Evolutionary conservation across 495 filamentous ascomycete species (phyloP).

Genomic region (Trichocladium antarcticum): DNA sequence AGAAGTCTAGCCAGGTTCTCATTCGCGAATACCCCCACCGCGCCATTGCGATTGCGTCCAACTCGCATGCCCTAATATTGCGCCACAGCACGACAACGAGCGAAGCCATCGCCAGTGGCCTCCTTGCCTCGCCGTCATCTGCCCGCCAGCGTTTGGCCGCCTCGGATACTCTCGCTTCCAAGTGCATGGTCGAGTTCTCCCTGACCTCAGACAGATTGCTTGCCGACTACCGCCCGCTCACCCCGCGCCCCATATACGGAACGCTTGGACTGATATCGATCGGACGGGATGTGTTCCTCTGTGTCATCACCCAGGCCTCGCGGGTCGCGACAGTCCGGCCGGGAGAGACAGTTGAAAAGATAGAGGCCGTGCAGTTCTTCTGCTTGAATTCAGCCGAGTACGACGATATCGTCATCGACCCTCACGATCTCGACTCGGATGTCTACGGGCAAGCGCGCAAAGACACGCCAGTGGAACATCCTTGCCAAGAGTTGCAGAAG

Average conservation of each 20-base stretch:
- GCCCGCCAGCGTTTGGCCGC: slow-evolving; percentile 27
- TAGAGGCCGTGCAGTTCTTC: slow-evolving; percentile 81
- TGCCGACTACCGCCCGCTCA: slow-evolving; percentile 59
- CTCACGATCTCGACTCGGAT: slow-evolving; percentile 41
- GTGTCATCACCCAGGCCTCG: slow-evolving; percentile 68
- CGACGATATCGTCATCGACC: slow-evolving; percentile 59
- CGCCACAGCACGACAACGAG: slow-evolving; percentile 54
- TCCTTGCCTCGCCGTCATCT: slow-evolving; percentile 37
- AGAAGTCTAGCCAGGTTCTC: slow-evolving; percentile 45
- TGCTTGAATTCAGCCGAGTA: slow-evolving; percentile 78
- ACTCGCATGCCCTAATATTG: slow-evolving; percentile 71
- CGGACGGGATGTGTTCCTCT: slow-evolving; percentile 77
- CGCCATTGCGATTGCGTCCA: slow-evolving; percentile 70
- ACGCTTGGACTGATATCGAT: slow-evolving; percentile 86
- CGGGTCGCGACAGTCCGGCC: slow-evolving; percentile 74
- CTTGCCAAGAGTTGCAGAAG: slow-evolving; percentile 81
- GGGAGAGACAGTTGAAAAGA: slow-evolving; percentile 78
- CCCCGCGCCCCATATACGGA: slow-evolving; percentile 65
- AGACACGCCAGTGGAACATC: slow-evolving; percentile 67
- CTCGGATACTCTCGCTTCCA: slow-evolving; percentile 34
- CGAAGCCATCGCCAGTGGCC: slow-evolving; percentile 41
- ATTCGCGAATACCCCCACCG: slow-evolving; percentile 72
- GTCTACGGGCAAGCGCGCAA: slow-evolving; percentile 48
- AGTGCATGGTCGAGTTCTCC: slow-evolving; percentile 83
- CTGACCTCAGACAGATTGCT: slow-evolving; percentile 53